A percentile compares a stretch with the other conserved stretches of the same genome.
These are phyloP conservation scores for Tolypocladium guangdongense DNA, from an alignment of 2,329 filamentous ascomycete genomes.

Conservation along the genomic window DNA sequence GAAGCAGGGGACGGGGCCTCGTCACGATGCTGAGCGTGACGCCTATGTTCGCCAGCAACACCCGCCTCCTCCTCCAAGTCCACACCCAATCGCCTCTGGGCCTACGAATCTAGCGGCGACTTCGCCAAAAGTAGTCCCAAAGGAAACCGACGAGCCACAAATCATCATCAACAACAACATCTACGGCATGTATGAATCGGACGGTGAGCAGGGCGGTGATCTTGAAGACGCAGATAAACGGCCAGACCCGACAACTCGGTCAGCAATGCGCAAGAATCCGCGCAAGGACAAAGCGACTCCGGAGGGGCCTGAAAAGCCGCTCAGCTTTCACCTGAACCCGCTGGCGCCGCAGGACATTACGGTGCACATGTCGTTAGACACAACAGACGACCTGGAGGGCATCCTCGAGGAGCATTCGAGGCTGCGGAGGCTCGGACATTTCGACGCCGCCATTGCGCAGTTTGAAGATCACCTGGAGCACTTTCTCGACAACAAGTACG, in stretches of 20 bases:
- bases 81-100: background rate
- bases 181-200: background rate
- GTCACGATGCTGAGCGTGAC: background rate
- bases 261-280: background rate
- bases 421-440: constrained; percentile 1
- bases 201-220: background rate
- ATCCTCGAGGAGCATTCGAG: background rate
- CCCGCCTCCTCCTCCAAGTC: background rate
- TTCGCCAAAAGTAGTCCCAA: background rate
- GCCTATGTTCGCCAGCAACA: fast-evolving
- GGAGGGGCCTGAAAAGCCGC: background rate
- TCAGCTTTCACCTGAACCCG: background rate
- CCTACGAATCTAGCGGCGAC: background rate
- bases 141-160: background rate
- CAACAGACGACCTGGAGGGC: background rate
- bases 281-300: background rate
- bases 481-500: constrained; percentile 1
- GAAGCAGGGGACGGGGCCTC: background rate
- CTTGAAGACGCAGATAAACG: background rate
- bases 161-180: background rate
- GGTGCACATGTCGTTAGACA: constrained; percentile 1
- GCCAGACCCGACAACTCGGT: background rate
- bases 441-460: background rate
- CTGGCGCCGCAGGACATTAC: constrained; percentile 1
- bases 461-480: background rate